Base-by-base conservation (phyloP, 1,139 yeast genomes). In the Hansenula sp. region DNA sequence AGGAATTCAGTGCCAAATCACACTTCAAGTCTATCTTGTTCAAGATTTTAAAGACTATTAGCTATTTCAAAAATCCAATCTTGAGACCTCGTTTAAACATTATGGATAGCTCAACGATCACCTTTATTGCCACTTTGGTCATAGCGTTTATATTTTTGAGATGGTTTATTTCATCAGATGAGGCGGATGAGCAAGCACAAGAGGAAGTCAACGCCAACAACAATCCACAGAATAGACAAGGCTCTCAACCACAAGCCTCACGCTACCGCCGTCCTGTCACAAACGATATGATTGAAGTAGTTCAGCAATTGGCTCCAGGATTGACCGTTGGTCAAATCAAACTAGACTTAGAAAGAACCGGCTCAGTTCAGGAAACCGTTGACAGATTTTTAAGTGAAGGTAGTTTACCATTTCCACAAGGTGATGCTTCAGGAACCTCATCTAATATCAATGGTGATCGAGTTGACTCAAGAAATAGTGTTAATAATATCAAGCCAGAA, bases 241-340 rank as follows among this genome's bases (percentile, higher is more conserved):
- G 25, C 9, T 21, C 42, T 7, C 40, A 30, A 17, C 15, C 15
- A 45, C 50, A 21, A 15, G 39, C 16, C n/a, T 40, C 11, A 13
- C 31, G 37, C 17, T 21, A 25, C 10, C 49, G 77, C 44, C 77
- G 96, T 44, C 74, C 70, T 3, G 85, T 86, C n/a, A 84, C 89
- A 3, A 76, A 73, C 11, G 81, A 78, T 50, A 91, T 91, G 98
- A 73, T 91, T 40, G 94, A 86, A 52, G 83, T 87, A 1, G 97
- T 91, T 1, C 88, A 82, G 54, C 79, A 90, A 25, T 72, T 91
- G 49, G 96, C 90, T 0, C 97, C 98, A 1, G 72, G 72, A 30
- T 67, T 88, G 41, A 71, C 87, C 0, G 74, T 67, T 9, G 86
- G 76, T n/a, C 95, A 87, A 61, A 88, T 91, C 48, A 69, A 77